Evolutionary conservation across 768 basidiomycete species (phyloP), one percentile per base, ranked within the genome.

Genomic region (Daedaleopsis sinensis): DNA sequence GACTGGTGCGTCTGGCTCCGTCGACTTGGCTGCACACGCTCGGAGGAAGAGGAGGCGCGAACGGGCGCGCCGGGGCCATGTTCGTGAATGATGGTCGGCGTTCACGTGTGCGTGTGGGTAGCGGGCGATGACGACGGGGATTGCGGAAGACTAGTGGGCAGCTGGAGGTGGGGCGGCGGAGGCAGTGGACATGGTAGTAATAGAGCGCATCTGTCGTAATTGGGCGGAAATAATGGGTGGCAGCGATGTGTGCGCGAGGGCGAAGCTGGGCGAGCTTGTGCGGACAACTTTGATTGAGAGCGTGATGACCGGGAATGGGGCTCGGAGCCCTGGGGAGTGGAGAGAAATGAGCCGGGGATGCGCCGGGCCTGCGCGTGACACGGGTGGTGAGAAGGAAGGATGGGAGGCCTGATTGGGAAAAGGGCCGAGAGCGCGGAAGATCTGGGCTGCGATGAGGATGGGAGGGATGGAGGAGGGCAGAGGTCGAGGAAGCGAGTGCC

Each of bases 221-320:
- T 4, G 44, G 44, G n/a, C 18, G 44, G 21, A 49, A 24, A 21
- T 24, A 24, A 47, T 19, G 15, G 46, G 3, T 19, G 3, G 46
- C 19, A 47, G 13, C 5, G 27, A 3, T 32, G 4, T 32, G 27
- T 32, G 27, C 27, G 27, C 27, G 27, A 32, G 27, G 27, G 27
- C 27, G 27, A 32, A 7, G 12, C 7, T 19, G 27, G 27, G 27
- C 27, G 27, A 32, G 27, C 47, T 19, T 19, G 48, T 18, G 50
- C 15, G 50, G 50, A 19, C 16, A 64, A 60, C 58, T 54, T 58
- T 64, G 63, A 64, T 64, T 64, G 63, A 64, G 63, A 53, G 37
- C 48, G 65, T 42, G 65, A 58, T 59, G 43, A 50, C 66, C 59
- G 7, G 55, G 36, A 48, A 59, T 53, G 62, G 62, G 12, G 57